Percentiles rank a stretch among this genome's conserved stretches.
Conservation (phyloP, 73 alveolate genomes). For the Paramecium biaurelia region DNA sequence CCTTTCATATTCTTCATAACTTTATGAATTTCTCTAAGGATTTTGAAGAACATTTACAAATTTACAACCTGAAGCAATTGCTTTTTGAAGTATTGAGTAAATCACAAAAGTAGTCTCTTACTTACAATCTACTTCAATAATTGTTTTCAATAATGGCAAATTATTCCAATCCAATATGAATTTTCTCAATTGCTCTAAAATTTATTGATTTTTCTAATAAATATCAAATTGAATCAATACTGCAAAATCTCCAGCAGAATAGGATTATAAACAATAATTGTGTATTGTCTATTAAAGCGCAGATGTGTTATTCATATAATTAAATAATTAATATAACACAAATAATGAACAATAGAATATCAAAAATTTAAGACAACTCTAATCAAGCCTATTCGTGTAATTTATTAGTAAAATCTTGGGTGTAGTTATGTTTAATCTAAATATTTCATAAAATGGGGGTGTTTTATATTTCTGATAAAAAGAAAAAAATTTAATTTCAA, state of each 20-base stretch:
- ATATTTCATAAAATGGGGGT: background rate
- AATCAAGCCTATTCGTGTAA: background rate
- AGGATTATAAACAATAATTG: background rate
- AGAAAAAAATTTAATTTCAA: background rate
- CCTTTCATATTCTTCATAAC: slow-evolving; percentile 6
- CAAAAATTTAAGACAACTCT: background rate
- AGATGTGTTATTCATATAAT: background rate
- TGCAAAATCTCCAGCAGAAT: background rate
- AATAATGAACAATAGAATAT: background rate
- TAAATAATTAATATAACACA: background rate
- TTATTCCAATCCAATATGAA: slow-evolving; percentile 40
- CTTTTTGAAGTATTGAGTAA: background rate
- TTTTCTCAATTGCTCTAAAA: background rate
- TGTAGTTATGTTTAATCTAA: background rate
- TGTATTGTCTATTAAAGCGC: slow-evolving; percentile 2
- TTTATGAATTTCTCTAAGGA: background rate
- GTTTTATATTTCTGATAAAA: background rate
- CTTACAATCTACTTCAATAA: background rate
- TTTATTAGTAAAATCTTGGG: too few relatives aligned
- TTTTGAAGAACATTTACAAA: background rate
- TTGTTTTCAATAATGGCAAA: background rate
- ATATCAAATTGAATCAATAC: background rate
- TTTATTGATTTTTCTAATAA: background rate
- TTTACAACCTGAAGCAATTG: background rate
- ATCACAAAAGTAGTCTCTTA: slow-evolving; percentile 18